Percentiles rank a stretch among this genome's conserved stretches.
These are phyloP conservation scores for Trametes pubescens DNA, from an alignment of 1,284 basidiomycete genomes.

Conservation along the genomic window DNA sequence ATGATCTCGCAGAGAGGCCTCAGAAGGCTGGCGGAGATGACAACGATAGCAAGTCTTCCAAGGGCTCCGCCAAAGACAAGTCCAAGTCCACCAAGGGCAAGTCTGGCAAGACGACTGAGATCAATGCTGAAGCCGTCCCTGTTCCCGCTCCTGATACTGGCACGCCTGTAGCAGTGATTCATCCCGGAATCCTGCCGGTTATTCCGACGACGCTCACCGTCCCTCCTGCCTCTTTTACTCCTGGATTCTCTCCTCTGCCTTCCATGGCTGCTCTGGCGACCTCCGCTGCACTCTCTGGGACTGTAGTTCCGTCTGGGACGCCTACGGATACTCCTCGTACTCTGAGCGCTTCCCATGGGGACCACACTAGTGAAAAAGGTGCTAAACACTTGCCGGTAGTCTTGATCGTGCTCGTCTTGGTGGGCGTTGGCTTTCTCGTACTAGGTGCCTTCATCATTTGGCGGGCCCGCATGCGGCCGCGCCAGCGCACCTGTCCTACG, in stretches of 20 bases:
- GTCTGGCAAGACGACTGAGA: constrained; percentile 31
- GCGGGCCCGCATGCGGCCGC: constrained; percentile 57
- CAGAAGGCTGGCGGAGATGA: constrained; percentile 22
- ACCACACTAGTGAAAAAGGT: constrained; percentile 15
- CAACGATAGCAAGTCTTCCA: constrained; percentile 25
- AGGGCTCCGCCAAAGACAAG: constrained; percentile 36
- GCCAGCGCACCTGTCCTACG: constrained; percentile 58
- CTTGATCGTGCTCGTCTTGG: constrained; percentile 62
- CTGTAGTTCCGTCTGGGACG: constrained; percentile 21
- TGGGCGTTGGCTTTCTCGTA: constrained; percentile 65
- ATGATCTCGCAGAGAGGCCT: constrained; percentile 25
- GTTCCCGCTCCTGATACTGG: constrained; percentile 63
- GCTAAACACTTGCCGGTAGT: constrained; percentile 48
- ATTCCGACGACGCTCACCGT: constrained; percentile 25
- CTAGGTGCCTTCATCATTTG: constrained; percentile 60
- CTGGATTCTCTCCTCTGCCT: constrained; percentile 40
- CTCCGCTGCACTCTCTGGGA: constrained; percentile 22
- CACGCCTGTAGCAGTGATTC: constrained; percentile 34
- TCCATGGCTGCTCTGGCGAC: constrained; percentile 30
- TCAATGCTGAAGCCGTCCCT: constrained; percentile 57
- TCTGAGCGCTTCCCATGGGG: constrained; percentile 25
- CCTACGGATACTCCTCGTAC: constrained; percentile 22
- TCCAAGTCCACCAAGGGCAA: constrained; percentile 37
- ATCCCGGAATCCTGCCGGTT: constrained; percentile 40
- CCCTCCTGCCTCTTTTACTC: constrained; percentile 11